Evolutionary conservation across 495 filamentous ascomycete species (phyloP).

Genomic region (Sabuloglossum arenarium): DNA sequence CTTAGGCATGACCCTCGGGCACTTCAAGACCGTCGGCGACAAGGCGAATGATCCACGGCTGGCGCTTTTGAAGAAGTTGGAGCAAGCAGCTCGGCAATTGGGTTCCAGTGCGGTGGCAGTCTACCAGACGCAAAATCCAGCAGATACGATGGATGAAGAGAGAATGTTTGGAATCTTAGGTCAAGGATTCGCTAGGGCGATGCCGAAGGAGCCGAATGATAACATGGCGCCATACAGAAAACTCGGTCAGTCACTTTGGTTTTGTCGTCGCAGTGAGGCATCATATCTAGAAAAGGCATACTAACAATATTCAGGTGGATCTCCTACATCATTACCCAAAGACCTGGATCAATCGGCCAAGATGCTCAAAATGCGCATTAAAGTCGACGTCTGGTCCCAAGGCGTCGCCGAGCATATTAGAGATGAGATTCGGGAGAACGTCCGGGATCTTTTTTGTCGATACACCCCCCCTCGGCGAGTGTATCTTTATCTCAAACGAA

Average conservation of each 20-base stretch:
- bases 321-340: background rate
- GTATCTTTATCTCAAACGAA: constrained; percentile 6
- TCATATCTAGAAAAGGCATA: background rate
- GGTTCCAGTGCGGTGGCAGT: constrained; percentile 3
- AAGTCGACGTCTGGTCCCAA: constrained; percentile 8
- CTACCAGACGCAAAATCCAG: background rate
- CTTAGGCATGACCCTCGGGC: constrained; percentile 8
- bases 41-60: constrained; percentile 3
- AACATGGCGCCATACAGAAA: constrained; percentile 4
- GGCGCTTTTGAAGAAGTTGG: constrained; percentile 6
- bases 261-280: background rate
- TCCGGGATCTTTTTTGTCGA: constrained; percentile 7
- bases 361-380: constrained; percentile 9
- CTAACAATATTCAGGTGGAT: constrained; percentile 5
- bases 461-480: constrained; percentile 4
- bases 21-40: constrained; percentile 7
- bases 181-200: background rate
- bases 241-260: constrained; percentile 5
- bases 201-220: constrained; percentile 3
- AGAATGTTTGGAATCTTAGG: constrained; percentile 1
- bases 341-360: constrained; percentile 8
- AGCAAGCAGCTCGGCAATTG: constrained; percentile 3
- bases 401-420: constrained; percentile 4
- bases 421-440: constrained; percentile 7
- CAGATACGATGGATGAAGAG: constrained; percentile 1